A percentile compares a stretch with the other conserved stretches of the same genome.
phyloP scores from a whole-genome alignment of 768 basidiomycete species.

The Phanerodontia chrysosporium region DNA sequence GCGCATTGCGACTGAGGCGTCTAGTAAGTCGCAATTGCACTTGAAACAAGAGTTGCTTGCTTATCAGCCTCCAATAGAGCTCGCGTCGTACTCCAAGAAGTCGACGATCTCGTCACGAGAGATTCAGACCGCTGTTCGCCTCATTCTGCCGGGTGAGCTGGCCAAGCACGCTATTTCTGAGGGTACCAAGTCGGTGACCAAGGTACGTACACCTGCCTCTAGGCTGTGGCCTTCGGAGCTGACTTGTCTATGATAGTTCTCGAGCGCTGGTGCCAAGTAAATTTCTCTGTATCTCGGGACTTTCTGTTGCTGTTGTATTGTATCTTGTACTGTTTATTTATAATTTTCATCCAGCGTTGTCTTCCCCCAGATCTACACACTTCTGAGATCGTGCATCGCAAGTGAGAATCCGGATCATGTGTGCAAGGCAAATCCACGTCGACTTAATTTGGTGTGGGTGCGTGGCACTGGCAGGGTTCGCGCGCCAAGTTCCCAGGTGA shows the following conservation, averaged over 20 bases:
- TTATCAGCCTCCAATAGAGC: conserved; percentile 47
- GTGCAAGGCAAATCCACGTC: no score
- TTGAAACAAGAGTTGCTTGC: background rate
- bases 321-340: conserved; percentile 16
- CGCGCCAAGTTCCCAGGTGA: background rate
- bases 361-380: background rate
- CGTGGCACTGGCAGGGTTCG: background rate
- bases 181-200: conserved; percentile 91
- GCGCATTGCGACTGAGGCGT: conserved; percentile 88
- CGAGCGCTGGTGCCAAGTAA: conserved; percentile 68
- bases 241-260: conserved; percentile 43
- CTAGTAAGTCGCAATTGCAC: conserved; percentile 49
- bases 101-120: conserved; percentile 98
- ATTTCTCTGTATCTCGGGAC: conserved; percentile 5
- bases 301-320: conserved; percentile 7
- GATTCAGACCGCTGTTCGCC: conserved; percentile 94
- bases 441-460: no score
- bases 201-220: conserved; percentile 37
- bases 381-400: background rate
- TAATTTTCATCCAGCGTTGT: conserved; percentile 2
- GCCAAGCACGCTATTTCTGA: conserved; percentile 94
- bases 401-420: no score
- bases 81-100: conserved; percentile 97
- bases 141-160: conserved; percentile 94
- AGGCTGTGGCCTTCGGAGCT: background rate